A percentile compares a stretch with the other conserved stretches of the same genome.
phyloP scores from a whole-genome alignment of 768 basidiomycete genomes.

The Galerina sulciceps region DNA sequence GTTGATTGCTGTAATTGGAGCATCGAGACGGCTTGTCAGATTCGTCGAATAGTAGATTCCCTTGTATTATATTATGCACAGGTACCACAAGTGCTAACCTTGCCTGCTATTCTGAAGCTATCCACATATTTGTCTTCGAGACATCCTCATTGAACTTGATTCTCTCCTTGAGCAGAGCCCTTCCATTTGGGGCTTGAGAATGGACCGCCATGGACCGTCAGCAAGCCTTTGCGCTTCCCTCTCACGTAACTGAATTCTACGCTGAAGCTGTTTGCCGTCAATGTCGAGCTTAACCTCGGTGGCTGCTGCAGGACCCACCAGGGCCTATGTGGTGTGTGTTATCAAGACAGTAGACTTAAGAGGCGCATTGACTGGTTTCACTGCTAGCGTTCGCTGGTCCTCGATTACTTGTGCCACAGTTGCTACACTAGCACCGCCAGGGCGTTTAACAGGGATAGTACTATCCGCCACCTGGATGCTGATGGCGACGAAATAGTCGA shows the following conservation, averaged over 20 bases:
- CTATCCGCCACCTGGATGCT: constrained; percentile 63
- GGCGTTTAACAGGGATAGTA: constrained; percentile 68
- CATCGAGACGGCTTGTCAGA: not conserved
- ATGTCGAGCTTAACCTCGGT: constrained; percentile 26
- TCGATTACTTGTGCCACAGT: constrained; percentile 78
- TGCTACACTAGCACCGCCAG: constrained; percentile 74
- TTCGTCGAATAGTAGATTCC: constrained; percentile 5
- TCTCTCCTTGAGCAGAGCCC: not conserved
- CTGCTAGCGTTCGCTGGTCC: constrained; percentile 64
- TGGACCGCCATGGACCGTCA: constrained; percentile 14
- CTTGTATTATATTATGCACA: not conserved
- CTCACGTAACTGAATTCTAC: constrained; percentile 6
- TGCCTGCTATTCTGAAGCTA: no score
- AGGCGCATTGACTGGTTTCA: not conserved
- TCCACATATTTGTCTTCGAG: no score
- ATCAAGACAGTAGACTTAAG: not conserved
- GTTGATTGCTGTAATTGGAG: not conserved
- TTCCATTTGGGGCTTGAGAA: constrained; percentile 10
- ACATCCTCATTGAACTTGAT: not conserved
- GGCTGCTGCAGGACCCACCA: constrained; percentile 26
- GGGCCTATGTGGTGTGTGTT: constrained; percentile 47
- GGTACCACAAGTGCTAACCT: no score
- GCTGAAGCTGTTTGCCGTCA: not conserved
- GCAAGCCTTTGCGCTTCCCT: not conserved
- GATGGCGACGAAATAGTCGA: constrained; percentile 70